Evolutionary conservation across 345 rosid species (phyloP), one percentile per base, ranked within the genome.

Genomic region (Sisymbrium altissimum): DNA sequence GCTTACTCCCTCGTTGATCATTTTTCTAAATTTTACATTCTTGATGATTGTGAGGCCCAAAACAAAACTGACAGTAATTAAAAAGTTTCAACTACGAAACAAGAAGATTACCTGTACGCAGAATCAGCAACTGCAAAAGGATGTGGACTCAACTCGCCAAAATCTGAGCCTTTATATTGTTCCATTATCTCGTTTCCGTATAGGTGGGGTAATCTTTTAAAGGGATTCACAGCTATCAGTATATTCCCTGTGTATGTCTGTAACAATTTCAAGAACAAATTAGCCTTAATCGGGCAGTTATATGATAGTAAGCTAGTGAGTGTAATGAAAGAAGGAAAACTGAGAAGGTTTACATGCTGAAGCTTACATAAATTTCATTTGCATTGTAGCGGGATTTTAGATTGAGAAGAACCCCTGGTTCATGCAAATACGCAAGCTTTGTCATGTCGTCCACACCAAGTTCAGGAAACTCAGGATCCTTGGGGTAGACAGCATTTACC

Each of bases 61-160:
- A 64, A 49, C 2, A 27, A 49, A 17, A 4, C 9, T 10, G 1
- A 14, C 23, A 43, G 15, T 9, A 64, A 25, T 63, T 25, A 14
- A 43, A 55, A 33, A 9, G 14, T 7, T 57, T 38, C 13, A 71
- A 70, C 63, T 11, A 30, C 4, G 0, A n/a, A 64, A 55, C 56
- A 65, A 25, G 58, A 53, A 57, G 38, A 43, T 69, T 78, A 92
- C 99, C 99, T 90, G 82, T 92, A 95, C 17, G 99, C 89, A 79
- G 90, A 79, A 85, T 95, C 99, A 64, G 99, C 99, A 82, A 95
- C 81, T 43, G 99, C 98, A 85, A 92, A 95, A 29, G 93, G 97
- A 81, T 95, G 99, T 18, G 99, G 99, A 75, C 85, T 87, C 67
- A 95, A 79, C 78, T 90, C 98, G 68, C 98, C 97, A 77, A 92